Base-by-base conservation (phyloP, 768 basidiomycete species). In the Erythrobasidium yunnanense region DNA sequence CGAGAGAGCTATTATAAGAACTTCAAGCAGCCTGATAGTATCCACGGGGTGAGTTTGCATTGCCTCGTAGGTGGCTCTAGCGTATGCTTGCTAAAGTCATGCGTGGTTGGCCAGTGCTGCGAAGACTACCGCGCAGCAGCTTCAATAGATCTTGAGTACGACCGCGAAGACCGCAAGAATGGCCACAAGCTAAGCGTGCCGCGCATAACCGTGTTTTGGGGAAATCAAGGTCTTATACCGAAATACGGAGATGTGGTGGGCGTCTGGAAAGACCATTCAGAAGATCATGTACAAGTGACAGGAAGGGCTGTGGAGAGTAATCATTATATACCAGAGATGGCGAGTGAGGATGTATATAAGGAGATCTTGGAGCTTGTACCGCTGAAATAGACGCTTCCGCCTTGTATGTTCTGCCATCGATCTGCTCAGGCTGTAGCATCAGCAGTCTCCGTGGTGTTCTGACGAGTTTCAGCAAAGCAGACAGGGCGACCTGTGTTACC, bases 41-140 rank as follows among this genome's bases (percentile, higher is more conserved):
- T 69, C 18, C 22, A 53, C 7, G 11, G 25, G 22, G 65, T 65
- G 52, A 51, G 52, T 27, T 45, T 45, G 22, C 3, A 4, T 38
- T 38, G 15, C 55, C 49, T n/a, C n/a, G n/a, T n/a, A n/a, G n/a
- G n/a, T n/a, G n/a, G n/a, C n/a, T n/a, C n/a, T n/a, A n/a, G n/a
- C n/a, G n/a, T n/a, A n/a, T n/a, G n/a, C n/a, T n/a, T n/a, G n/a
- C n/a, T n/a, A n/a, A n/a, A n/a, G n/a, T n/a, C n/a, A n/a, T n/a
- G n/a, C n/a, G n/a, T n/a, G n/a, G n/a, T n/a, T 42, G 5, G 18
- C 56, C 53, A 50, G 32, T 60, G 32, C 30, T 70, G 72, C 60
- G 76, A 76, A 58, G 76, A 76, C 55, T 76, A 76, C 66, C 70
- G 76, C 5, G 76, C 76, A 0, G 66, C 73, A 22, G 74, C 74